Evolutionary conservation across 331 rosid genomes (phyloP).

Genomic region (Quercus phellos): DNA sequence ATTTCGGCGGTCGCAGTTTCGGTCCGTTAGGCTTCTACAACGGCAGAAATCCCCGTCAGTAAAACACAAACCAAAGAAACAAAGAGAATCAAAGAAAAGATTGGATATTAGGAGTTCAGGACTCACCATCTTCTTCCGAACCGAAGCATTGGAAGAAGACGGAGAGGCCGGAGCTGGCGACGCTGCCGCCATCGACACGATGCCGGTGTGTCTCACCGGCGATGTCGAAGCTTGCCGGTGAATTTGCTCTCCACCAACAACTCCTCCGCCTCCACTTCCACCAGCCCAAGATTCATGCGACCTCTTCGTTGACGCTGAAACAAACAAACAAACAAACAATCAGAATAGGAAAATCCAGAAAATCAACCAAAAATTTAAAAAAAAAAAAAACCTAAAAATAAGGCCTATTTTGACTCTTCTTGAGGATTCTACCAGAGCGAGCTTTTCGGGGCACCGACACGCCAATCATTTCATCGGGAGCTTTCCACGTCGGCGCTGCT

Average conservation of each 20-base stretch:
- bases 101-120: slow-evolving; percentile 1
- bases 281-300: slow-evolving; percentile 80
- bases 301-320: slow-evolving; percentile 82
- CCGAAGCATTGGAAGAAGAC: slow-evolving; percentile 70
- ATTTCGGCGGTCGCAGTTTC: slow-evolving; percentile 68
- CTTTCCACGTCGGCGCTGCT: slow-evolving; percentile 67
- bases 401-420: too few species aligned
- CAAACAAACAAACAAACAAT: not conserved
- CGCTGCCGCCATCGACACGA: slow-evolving; percentile 22
- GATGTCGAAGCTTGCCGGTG: slow-evolving; percentile 72
- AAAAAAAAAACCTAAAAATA: too few species aligned
- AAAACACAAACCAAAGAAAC: not conserved
- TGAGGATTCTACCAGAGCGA: slow-evolving; percentile 63
- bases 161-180: slow-evolving; percentile 63
- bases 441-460: slow-evolving; percentile 84
- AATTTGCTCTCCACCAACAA: slow-evolving; percentile 50
- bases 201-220: slow-evolving; percentile 50
- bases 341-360: slow-evolving; percentile 1
- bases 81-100: not conserved
- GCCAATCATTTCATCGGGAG: slow-evolving; percentile 93
- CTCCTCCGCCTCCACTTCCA: slow-evolving; percentile 50
- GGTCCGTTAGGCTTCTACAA: slow-evolving; percentile 74
- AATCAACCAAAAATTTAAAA: not conserved
- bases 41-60: slow-evolving; percentile 26
- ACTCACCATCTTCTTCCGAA: slow-evolving; percentile 86